Percentiles rank a stretch among this genome's conserved stretches.
phyloP scores from a whole-genome alignment of 257 asterid species.

The Plantago major region DNA sequence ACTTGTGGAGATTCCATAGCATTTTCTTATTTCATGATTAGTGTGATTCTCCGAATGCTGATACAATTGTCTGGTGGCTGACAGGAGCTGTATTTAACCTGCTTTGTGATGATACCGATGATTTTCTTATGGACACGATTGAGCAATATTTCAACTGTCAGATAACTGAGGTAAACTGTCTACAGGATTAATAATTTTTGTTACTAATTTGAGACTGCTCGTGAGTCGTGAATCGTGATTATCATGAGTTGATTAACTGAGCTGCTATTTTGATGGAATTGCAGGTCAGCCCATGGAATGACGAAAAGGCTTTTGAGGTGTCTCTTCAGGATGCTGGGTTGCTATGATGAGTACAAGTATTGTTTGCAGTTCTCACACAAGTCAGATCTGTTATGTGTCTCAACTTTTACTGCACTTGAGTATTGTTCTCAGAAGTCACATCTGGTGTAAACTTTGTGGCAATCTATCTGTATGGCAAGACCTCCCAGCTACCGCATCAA shows the following conservation, averaged over 20 bases:
- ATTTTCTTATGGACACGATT: constrained; percentile 43
- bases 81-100: constrained; percentile 59
- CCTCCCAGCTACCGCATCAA: too few species aligned
- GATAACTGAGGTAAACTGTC: constrained; percentile 39
- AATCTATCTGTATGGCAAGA: too few species aligned
- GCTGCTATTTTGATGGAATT: background rate
- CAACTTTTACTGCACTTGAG: too few species aligned
- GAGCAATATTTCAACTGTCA: constrained; percentile 47
- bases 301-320: constrained; percentile 39
- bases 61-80: constrained; percentile 1
- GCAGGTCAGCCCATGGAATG: constrained; percentile 56
- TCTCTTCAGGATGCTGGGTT: constrained; percentile 68
- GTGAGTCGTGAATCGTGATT: background rate
- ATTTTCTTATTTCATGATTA: too few species aligned
- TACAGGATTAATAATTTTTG: background rate
- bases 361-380: too few species aligned
- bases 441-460: too few species aligned
- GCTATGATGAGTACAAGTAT: constrained; percentile 18
- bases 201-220: background rate
- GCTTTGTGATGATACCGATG: constrained; percentile 32
- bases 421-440: too few species aligned
- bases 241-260: background rate
- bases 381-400: too few species aligned
- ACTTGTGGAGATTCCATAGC: too few species aligned
- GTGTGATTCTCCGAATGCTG: background rate